Evolutionary conservation across 306 rosid genomes (phyloP), one percentile per base, ranked within the genome.

Genomic region (Cucurbita maxima): DNA sequence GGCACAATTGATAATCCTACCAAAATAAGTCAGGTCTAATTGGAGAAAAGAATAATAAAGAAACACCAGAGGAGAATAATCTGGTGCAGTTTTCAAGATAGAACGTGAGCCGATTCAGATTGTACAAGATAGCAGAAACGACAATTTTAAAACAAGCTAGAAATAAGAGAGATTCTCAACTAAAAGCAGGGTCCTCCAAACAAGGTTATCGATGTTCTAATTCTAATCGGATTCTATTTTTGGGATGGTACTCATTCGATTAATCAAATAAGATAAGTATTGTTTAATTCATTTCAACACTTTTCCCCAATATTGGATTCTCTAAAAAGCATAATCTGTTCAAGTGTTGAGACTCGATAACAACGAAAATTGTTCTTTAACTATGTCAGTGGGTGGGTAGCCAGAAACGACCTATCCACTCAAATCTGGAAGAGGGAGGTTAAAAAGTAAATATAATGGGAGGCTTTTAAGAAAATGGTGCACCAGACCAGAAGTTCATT

Each of bases 361-460:
- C 20, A 37, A 67, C 14, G 55, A 61, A 61, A 6, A 4, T 16
- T 18, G 18, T 41, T 41, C 72, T 18, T 68, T 47, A 68, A 44
- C 47, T 44, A 38, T 16, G 44, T 52, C 18, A 25, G 56, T 69
- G 58, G 57, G 56, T 69, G 58, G 57, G 74, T 10, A 69, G 14
- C 74, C 58, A 69, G 58, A 50, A 69, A 69, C 22, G 52, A 30
- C 74, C 74, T 13, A 47, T 13, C 58, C 74, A 50, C 74, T 50
- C 54, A 69, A 69, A 47, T 1, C 22, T 18, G 34, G 52, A 4
- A 63, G 30, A 36, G 25, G 25, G 30, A 25, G 44, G 14, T 25
- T 4, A 47, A 69, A 69, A 69, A 69, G 58, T 30, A 48, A 47
- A 69, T 69, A 4, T 8, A 69, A 48, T 30, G 57, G 44, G 18